Conservation (phyloP, 805 yeast species). For the Nakazawaea ishiwadae region DNA sequence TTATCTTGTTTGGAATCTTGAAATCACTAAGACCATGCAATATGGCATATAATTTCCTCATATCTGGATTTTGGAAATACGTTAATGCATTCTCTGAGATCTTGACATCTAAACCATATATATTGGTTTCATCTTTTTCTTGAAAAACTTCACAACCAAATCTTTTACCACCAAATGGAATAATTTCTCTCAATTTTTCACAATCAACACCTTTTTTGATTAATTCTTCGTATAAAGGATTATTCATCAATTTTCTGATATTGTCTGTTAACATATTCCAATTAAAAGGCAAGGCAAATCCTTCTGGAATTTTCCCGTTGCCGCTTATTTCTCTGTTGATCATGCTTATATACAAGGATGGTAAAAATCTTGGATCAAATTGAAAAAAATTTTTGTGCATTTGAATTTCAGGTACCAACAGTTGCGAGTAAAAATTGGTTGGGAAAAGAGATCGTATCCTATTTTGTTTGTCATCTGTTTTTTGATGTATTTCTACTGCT, state of each 20-base stretch:
- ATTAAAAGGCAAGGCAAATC: slow-evolving; percentile 9
- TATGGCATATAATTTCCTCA: slow-evolving; percentile 2
- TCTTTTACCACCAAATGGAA: not conserved
- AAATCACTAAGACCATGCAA: slow-evolving; percentile 1
- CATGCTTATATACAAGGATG: slow-evolving; percentile 4
- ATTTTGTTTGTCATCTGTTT: not conserved
- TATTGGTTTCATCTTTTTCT: not conserved
- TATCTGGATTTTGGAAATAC: slow-evolving; percentile 3
- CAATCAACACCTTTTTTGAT: not conserved
- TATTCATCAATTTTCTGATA: not conserved
- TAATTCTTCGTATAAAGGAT: not conserved
- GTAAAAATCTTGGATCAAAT: slow-evolving; percentile 9
- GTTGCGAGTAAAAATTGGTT: not conserved
- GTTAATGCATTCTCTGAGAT: not conserved
- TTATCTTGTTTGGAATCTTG: not conserved
- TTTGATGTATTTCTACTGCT: not conserved
- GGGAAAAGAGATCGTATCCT: slow-evolving; percentile 4
- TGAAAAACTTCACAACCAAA: not conserved
- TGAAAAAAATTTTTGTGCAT: slow-evolving; percentile 1
- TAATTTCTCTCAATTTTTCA: not conserved
- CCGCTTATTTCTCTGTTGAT: not conserved
- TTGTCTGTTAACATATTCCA: slow-evolving; percentile 9
- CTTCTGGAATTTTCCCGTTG: not conserved
- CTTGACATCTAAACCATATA: not conserved
- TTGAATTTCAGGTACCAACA: not conserved